Conservation (phyloP, 768 basidiomycete species). For the Tylopilus intermedius region DNA sequence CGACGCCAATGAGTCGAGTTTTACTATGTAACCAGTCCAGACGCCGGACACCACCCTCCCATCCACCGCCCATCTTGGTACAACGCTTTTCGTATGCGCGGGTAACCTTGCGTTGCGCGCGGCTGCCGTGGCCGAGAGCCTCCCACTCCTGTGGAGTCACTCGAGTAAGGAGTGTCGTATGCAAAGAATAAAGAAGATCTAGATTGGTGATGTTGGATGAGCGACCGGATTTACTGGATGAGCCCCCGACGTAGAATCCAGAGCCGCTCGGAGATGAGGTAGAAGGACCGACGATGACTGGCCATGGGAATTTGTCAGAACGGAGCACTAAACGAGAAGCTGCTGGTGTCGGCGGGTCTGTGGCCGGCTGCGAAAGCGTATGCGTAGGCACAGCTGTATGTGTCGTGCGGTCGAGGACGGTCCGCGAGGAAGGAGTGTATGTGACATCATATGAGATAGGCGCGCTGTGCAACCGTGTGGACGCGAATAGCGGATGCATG, state of each 20-base stretch:
- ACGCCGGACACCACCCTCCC: slow-evolving; percentile 64
- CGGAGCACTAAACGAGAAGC: slow-evolving; percentile 46
- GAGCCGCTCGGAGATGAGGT: slow-evolving; percentile 24
- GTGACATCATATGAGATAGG: slow-evolving; percentile 60
- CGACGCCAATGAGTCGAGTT: slow-evolving; percentile 56
- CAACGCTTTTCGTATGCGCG: slow-evolving; percentile 62
- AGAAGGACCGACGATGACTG: slow-evolving; percentile 44
- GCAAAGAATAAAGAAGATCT: slow-evolving; percentile 58
- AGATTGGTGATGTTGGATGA: slow-evolving; percentile 49
- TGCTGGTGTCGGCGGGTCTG: slow-evolving; percentile 50
- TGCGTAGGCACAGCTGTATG: slow-evolving; percentile 49
- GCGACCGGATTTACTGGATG: slow-evolving; percentile 17
- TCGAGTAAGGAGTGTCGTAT: slow-evolving; percentile 50
- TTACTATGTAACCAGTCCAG: slow-evolving; percentile 64
- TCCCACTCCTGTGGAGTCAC: slow-evolving; percentile 66
- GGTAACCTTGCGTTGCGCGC: slow-evolving; percentile 53
- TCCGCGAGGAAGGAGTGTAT: slow-evolving; percentile 53
- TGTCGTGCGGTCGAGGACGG: slow-evolving; percentile 52
- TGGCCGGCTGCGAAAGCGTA: slow-evolving; percentile 59
- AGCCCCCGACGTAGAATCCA: slow-evolving; percentile 26
- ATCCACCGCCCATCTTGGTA: slow-evolving; percentile 56
- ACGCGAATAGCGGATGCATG: slow-evolving; percentile 63
- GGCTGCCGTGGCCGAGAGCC: slow-evolving; percentile 49
- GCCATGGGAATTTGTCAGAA: slow-evolving; percentile 59
- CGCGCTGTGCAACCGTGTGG: slow-evolving; percentile 49